These are phyloP conservation scores for Neurospora tetrasperma DNA, from an alignment of 495 filamentous ascomycete genomes.

Conservation along the genomic window DNA sequence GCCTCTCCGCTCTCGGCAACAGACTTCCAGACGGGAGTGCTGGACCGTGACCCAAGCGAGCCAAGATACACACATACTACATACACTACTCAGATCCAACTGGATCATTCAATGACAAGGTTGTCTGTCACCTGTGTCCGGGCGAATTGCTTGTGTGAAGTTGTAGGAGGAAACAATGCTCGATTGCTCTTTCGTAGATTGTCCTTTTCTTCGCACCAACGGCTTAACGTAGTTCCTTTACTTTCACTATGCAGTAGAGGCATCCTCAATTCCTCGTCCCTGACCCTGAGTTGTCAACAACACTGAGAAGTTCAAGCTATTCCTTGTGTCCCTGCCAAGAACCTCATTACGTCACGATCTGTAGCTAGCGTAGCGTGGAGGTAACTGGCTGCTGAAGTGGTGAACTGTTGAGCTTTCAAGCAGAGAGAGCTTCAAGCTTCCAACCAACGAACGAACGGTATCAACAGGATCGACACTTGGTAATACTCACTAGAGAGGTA, in stretches of 20 bases:
- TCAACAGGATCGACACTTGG: not conserved
- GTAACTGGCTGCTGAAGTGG: not conserved
- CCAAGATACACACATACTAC: not conserved
- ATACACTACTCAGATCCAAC: not conserved
- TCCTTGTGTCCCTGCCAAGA: not conserved
- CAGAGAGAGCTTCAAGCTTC: not conserved
- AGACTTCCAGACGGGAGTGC: not conserved
- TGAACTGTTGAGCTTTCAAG: not conserved
- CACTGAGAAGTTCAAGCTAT: not conserved
- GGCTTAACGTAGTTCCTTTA: too few relatives aligned
- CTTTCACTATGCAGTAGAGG: too few relatives aligned
- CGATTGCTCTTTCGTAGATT: too few relatives aligned
- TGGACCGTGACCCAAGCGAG: not conserved
- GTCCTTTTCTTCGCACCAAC: too few relatives aligned
- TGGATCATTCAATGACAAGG: not conserved
- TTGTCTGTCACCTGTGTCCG: not conserved
- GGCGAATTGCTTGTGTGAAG: not conserved
- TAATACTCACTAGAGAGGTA: not conserved
- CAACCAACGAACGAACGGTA: not conserved
- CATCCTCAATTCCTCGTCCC: too few relatives aligned
- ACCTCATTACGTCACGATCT: not conserved
- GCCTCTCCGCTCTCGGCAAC: not conserved
- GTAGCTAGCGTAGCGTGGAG: not conserved
- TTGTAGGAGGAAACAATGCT: too few relatives aligned
- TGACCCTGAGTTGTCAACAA: too few relatives aligned